Evolutionary conservation across 2,329 filamentous ascomycete genomes (phyloP), one percentile per base, ranked within the genome.

Genomic region (Dactylellina leptospora): DNA sequence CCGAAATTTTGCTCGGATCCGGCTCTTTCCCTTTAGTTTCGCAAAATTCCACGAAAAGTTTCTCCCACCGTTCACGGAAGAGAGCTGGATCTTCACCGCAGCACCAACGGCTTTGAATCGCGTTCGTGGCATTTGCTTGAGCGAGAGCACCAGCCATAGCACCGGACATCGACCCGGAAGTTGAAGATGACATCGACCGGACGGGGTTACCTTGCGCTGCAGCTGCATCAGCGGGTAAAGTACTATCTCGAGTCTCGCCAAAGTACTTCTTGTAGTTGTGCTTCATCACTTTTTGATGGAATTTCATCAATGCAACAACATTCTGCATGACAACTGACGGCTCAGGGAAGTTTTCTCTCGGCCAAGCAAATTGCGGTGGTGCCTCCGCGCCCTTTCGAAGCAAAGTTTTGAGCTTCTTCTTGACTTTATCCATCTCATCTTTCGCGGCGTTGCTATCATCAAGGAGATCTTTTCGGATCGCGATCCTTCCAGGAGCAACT

Each of bases 361-460:
- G 95, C 95, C 95, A 99, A n/a, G 95, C 92, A 78, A 99, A 99
- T 78, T 99, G 92, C 16, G 93, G 88, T 8, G 95, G 95, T 0
- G 93, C 91, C 78, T 95, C 90, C 73, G 92, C 91, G n/a, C 93
- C 95, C 79, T 96, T 91, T 27, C 95, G 88, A 66, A 99, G 81
- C 18, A 99, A 84, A 0, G 91, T 89, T 82, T 99, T 99, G 25
- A 99, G 85, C 86, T 96, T 97, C 86, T 99, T 99, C 85, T 99
- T 99, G 66, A 77, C 76, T 60, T 96, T 97, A 81, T 99, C 96
- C 90, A 97, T 99, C 78, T 96, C 92, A 79, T 99, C 95, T 80
- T 99, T 99, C 66, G 95, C 95, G 2, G 95, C 95, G 79, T 99
- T 99, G 0, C 93, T 97, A 79, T 99, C 95, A 79, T 99, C 95